These are phyloP conservation scores for Epichloe sibirici DNA, from an alignment of 2,329 filamentous ascomycete species.

Conservation along the genomic window DNA sequence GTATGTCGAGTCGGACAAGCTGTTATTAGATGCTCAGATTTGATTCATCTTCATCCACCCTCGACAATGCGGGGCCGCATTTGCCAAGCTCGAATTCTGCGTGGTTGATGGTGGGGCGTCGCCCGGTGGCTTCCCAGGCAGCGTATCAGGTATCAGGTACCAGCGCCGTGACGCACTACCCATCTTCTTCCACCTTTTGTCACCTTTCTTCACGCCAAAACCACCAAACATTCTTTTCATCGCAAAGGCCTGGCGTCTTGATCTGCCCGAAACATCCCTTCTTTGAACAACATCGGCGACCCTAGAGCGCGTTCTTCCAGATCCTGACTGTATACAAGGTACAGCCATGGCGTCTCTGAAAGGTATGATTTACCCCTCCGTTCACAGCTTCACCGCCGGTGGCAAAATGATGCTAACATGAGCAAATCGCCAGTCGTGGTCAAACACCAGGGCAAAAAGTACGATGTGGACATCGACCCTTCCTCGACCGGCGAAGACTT, in stretches of 20 bases:
- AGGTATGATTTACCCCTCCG: constrained; percentile 26
- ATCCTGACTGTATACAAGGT: neutral
- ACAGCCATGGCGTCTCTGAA: constrained; percentile 37
- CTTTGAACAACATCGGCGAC: neutral
- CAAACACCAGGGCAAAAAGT: constrained; percentile 90
- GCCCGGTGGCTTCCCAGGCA: neutral
- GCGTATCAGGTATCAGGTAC: neutral
- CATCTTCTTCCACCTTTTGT: neutral
- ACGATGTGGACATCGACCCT: constrained; percentile 85
- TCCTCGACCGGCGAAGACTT: constrained; percentile 79
- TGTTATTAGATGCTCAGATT: too few species aligned
- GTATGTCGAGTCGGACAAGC: too few species aligned
- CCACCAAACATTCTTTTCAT: neutral
- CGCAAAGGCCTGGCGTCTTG: neutral
- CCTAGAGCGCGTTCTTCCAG: neutral
- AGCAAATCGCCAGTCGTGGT: constrained; percentile 49
- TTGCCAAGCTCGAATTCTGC: neutral
- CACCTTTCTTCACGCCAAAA: neutral
- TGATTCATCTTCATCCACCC: neutral
- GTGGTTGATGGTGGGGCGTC: neutral
- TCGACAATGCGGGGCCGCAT: neutral
- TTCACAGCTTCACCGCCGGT: neutral
- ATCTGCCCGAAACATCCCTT: neutral
- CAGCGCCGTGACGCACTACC: constrained; percentile 1
- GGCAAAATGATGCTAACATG: constrained; percentile 9